These are phyloP conservation scores for Rosa lucieae DNA, from an alignment of 306 rosid species.

Conservation along the genomic window DNA sequence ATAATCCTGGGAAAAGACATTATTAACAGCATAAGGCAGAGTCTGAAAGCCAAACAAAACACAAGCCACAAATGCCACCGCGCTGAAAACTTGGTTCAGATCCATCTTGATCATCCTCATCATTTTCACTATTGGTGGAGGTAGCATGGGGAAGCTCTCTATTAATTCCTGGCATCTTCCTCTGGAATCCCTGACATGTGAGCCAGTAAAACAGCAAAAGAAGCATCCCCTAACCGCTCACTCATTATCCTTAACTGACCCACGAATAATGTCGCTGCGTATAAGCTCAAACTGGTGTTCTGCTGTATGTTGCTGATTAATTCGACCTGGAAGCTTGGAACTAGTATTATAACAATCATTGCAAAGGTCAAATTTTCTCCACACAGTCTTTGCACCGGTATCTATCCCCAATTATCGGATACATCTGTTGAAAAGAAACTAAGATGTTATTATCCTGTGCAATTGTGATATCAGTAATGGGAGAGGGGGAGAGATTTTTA, in stretches of 20 bases:
- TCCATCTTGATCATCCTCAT: conserved; percentile 25
- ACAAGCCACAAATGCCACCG: not conserved
- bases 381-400: conserved; percentile 68
- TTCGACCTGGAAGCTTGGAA: conserved; percentile 83
- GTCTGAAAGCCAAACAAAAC: not conserved
- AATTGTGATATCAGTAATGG: not conserved
- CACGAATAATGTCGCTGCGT: not conserved
- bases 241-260: conserved; percentile 28
- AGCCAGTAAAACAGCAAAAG: conserved; percentile 1
- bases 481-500: not conserved
- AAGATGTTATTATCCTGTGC: conserved; percentile 5
- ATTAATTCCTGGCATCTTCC: too few species aligned
- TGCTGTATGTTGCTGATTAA: conserved; percentile 87
- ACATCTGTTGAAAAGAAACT: conserved; percentile 42
- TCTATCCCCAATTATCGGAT: conserved; percentile 71
- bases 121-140: conserved; percentile 4
- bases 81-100: conserved; percentile 23
- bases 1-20: not conserved
- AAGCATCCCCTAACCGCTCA: not conserved
- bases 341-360: conserved; percentile 57
- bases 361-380: conserved; percentile 73
- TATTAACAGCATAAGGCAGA: not conserved
- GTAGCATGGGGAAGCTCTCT: not conserved
- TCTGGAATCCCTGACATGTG: not conserved
- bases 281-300: conserved; percentile 59